Evolutionary conservation across 768 basidiomycete species (phyloP), one percentile per base, ranked within the genome.

Genomic region (Phylloporus sp.): DNA sequence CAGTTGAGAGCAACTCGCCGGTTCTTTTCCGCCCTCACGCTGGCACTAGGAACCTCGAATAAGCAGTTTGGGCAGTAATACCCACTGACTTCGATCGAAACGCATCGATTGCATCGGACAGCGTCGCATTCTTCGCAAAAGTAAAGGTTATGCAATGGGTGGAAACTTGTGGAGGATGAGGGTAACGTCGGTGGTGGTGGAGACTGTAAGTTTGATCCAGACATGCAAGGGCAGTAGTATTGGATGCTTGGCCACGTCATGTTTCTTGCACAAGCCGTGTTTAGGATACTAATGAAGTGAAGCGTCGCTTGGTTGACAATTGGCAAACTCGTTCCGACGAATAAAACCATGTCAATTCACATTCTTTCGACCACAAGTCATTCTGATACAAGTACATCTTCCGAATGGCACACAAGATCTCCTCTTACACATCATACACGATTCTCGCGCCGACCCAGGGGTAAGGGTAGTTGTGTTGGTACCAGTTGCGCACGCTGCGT

Each of bases 121-220:
- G 90, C 87, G 69, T 98, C 95, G 70, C 97, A 99, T 79, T 98
- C 95, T 70, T 97, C 95, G 69, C 97, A 99, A 68, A 98, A 98
- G 70, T 92, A 97, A 8, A 99, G 82, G 26, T 79, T 80, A 61
- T 91, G 81, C 2, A 98, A 79, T 6, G 86, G 80, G 60, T 95
- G 91, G 65, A 94, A 91, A 59, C 82, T 85, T 60, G 84, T 80
- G 0, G 85, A 81, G 0, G 93, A 91, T 0, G 93, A 91, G 2
- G 80, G 73, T 0, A 89, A 76, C 60, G 84, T 85, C 1, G 88
- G 90, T 4, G 85, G 86, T 11, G 89, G 90, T 11, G 86, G 85
- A 2, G 56, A 36, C 22, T 57, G 59, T 20, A 76, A 67, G 15
- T 78, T 78, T 46, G 57, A 55, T 8, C 49, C 59, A 18, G 85